These are phyloP conservation scores for Excoecaria cochinchinensis DNA, from an alignment of 345 rosid species.

Conservation along the genomic window DNA sequence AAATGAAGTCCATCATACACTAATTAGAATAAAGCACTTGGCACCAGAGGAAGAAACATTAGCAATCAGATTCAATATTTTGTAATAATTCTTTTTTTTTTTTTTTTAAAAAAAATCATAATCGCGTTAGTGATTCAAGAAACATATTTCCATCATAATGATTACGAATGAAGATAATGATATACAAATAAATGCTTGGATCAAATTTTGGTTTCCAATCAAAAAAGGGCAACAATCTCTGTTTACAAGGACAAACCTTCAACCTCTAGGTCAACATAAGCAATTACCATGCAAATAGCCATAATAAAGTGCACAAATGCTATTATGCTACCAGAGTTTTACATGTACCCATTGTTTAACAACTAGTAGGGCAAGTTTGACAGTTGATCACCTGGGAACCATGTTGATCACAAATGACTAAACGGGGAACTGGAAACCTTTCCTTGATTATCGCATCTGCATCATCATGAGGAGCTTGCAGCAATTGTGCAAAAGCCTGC, in stretches of 20 bases:
- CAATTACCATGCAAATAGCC: background rate
- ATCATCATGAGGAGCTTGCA: constrained; percentile 70
- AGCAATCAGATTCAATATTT: background rate
- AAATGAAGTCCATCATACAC: no score
- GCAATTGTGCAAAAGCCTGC: constrained; percentile 77
- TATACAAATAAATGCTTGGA: background rate
- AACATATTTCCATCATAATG: background rate
- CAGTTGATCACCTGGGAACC: constrained; percentile 78
- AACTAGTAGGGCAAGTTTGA: background rate
- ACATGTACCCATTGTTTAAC: constrained; percentile 4
- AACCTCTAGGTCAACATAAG: background rate
- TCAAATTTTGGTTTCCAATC: background rate
- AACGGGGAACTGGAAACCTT: constrained; percentile 91
- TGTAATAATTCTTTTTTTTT: no score
- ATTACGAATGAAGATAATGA: background rate
- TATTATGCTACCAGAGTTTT: background rate
- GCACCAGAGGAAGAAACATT: no score
- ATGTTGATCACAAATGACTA: constrained; percentile 91
- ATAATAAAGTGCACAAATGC: background rate
- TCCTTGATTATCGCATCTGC: constrained; percentile 64
- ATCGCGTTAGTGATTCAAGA: background rate
- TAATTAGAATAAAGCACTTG: no score
- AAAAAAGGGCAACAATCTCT: background rate
- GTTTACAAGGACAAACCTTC: background rate
- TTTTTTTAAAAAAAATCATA: no score